Conservation (phyloP, 2,329 filamentous ascomycete genomes). For the Colletotrichum musicola region DNA sequence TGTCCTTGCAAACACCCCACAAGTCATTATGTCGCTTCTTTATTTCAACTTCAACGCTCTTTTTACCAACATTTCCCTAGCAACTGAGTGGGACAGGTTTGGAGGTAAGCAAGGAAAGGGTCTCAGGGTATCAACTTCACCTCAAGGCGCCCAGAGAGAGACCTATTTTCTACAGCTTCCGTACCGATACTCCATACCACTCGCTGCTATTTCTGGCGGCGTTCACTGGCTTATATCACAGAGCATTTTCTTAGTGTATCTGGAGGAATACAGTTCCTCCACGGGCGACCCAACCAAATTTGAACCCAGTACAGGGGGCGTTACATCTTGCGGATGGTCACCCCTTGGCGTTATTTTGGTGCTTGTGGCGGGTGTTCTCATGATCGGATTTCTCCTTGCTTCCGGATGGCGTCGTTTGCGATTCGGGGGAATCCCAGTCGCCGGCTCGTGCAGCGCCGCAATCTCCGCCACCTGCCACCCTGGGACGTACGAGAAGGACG, state of each 20-base stretch:
- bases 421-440: neutral
- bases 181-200: neutral
- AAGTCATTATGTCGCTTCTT: neutral
- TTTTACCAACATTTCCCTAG: neutral
- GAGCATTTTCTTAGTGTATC: neutral
- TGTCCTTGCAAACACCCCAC: neutral
- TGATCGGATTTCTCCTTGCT: neutral
- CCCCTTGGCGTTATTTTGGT: neutral
- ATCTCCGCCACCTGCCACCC: neutral
- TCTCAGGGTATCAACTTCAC: neutral
- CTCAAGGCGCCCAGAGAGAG: neutral
- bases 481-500: neutral
- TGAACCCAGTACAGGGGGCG: too few relatives aligned
- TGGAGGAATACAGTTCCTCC: neutral
- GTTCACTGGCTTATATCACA: constrained; percentile 11
- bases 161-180: constrained; percentile 2
- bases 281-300: too few relatives aligned
- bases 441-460: neutral
- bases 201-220: neutral
- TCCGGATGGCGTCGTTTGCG: neutral
- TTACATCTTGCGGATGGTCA: neutral
- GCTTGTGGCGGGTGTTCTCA: neutral
- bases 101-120: neutral
- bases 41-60: constrained; percentile 15
- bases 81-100: neutral